Conservation (phyloP, 192 early-diverging fungal genomes). For the Glomus cerebriforme region DNA sequence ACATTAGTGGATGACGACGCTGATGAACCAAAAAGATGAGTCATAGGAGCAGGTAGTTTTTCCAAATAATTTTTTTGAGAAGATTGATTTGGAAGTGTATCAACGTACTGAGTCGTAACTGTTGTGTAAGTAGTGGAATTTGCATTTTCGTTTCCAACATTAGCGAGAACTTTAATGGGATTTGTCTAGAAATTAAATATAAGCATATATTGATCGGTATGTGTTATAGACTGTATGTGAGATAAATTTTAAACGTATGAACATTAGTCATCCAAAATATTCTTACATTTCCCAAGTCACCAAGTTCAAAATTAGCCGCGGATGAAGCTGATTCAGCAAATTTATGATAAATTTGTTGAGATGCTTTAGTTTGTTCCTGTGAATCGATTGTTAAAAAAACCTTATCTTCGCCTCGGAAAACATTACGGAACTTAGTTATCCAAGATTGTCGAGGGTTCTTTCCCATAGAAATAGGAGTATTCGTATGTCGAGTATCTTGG, state of each 20-base stretch:
- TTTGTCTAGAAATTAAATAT: neutral
- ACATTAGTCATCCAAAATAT: neutral
- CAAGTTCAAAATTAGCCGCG: neutral
- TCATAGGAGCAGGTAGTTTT: no score
- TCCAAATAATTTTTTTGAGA: neutral
- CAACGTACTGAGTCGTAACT: neutral
- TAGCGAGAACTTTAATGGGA: neutral
- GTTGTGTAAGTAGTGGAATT: neutral
- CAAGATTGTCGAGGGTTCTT: neutral
- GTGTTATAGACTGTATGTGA: neutral
- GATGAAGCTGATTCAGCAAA: neutral
- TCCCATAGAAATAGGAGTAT: neutral
- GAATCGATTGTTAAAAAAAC: neutral
- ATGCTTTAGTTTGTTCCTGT: neutral
- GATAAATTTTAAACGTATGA: neutral
- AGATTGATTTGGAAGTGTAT: neutral
- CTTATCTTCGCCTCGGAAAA: neutral
- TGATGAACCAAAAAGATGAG: no score
- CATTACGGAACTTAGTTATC: neutral
- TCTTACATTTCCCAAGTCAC: neutral
- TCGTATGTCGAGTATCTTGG: neutral
- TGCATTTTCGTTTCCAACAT: neutral
- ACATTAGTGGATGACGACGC: no score
- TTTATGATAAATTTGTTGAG: neutral
- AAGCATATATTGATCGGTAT: neutral